phyloP scores from a whole-genome alignment of 192 early-diverging fungal genomes.

The Umbelopsis ramanniana region DNA sequence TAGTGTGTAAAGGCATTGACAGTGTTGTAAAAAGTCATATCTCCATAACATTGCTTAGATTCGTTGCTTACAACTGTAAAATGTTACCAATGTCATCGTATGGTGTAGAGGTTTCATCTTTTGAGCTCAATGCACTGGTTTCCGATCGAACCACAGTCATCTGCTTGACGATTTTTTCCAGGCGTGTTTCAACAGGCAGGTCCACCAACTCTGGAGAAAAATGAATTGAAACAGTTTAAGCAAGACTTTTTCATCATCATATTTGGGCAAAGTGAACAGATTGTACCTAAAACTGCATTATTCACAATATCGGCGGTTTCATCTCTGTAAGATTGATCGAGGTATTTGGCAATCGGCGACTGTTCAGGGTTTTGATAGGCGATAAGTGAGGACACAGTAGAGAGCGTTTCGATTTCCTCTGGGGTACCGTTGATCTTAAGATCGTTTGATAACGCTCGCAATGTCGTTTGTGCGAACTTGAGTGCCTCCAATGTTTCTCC shows the following conservation, averaged over 20 bases:
- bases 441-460: slow-evolving; percentile 26
- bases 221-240: background rate
- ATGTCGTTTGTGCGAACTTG: slow-evolving; percentile 61
- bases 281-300: slow-evolving; percentile 65
- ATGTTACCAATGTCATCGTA: slow-evolving; percentile 15
- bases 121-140: slow-evolving; percentile 6
- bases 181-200: slow-evolving; percentile 47
- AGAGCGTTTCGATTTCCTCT: slow-evolving; percentile 47
- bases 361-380: slow-evolving; percentile 64
- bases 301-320: slow-evolving; percentile 63
- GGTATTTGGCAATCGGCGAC: slow-evolving; percentile 54
- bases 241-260: background rate
- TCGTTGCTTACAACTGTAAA: background rate
- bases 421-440: background rate
- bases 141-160: slow-evolving; percentile 52
- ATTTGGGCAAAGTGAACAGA: background rate
- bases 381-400: slow-evolving; percentile 58
- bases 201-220: slow-evolving; percentile 42
- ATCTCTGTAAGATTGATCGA: slow-evolving; percentile 61
- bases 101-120: slow-evolving; percentile 4
- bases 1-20: no score
- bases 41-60: background rate
- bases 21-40: background rate
- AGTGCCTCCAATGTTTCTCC: slow-evolving; percentile 56
- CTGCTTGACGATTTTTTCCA: slow-evolving; percentile 63